Conservation (phyloP, 2,329 filamentous ascomycete genomes). For the Ceratocystis colombiana region DNA sequence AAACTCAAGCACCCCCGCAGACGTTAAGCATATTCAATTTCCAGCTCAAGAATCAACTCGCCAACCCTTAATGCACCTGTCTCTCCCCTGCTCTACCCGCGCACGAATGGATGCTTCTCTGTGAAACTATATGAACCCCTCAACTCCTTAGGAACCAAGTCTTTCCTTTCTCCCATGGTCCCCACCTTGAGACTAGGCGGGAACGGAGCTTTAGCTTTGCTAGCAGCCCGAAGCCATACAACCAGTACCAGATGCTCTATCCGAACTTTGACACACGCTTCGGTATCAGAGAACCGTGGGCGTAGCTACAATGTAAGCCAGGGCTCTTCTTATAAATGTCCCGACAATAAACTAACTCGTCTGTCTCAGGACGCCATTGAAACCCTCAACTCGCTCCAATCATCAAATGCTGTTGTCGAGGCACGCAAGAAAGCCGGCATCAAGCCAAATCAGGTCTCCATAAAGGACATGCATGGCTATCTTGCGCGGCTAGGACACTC, state of each 20-base stretch:
- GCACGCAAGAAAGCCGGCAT: conserved; percentile 64
- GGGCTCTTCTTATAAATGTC: background rate
- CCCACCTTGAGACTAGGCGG: background rate
- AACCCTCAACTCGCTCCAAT: conserved; percentile 81
- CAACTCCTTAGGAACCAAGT: too few relatives aligned
- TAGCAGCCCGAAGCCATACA: background rate
- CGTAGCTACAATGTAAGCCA: conserved; percentile 17
- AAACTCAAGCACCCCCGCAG: too few relatives aligned
- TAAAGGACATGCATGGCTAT: conserved; percentile 72
- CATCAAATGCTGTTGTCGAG: conserved; percentile 72
- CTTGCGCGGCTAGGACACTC: conserved; percentile 68
- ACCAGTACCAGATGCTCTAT: background rate
- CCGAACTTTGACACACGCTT: background rate
- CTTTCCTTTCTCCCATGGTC: background rate
- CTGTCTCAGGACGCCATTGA: conserved; percentile 66
- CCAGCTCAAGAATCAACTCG: too few relatives aligned
- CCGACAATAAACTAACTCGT: background rate
- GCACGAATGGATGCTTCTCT: too few relatives aligned
- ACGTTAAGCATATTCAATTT: too few relatives aligned
- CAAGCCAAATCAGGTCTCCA: conserved; percentile 56
- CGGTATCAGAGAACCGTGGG: background rate
- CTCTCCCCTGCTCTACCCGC: too few relatives aligned
- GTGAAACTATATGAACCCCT: too few relatives aligned
- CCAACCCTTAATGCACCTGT: too few relatives aligned
- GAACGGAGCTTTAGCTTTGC: background rate